A percentile compares a stretch with the other conserved stretches of the same genome.
Conservation (phyloP, 2,329 filamentous ascomycete genomes). For the Alternaria gaisen region DNA sequence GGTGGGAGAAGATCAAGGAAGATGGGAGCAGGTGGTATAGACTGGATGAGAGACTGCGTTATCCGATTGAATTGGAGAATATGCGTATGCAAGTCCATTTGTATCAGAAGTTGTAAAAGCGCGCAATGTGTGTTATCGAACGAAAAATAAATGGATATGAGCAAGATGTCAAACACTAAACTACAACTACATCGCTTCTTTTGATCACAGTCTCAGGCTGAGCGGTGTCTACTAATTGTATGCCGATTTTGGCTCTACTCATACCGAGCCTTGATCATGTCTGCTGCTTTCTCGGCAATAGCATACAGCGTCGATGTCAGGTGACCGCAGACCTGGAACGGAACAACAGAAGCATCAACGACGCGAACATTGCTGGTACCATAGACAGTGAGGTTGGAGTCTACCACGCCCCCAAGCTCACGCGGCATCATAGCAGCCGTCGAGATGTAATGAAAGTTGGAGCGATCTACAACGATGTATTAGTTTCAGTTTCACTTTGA, state of each 20-base stretch:
- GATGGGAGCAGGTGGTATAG: conserved; percentile 89
- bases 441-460: conserved; percentile 1
- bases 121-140: neutral
- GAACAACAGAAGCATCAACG: conserved; percentile 2
- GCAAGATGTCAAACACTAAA: too few relatives aligned
- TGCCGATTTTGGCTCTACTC: neutral
- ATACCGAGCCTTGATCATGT: conserved; percentile 2
- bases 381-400: conserved; percentile 1
- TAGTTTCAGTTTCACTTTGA: neutral
- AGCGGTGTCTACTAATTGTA: neutral
- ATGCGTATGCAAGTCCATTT: conserved; percentile 95
- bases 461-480: neutral
- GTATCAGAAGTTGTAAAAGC: conserved; percentile 58
- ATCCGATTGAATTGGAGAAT: conserved; percentile 88
- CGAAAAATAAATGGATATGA: neutral
- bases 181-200: neutral
- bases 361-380: conserved; percentile 5
- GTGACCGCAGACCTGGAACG: conserved; percentile 3
- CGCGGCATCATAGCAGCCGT: conserved; percentile 3
- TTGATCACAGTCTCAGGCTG: neutral
- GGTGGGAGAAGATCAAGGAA: conserved; percentile 78
- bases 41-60: conserved; percentile 68
- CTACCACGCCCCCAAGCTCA: conserved; percentile 3
- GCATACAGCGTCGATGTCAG: conserved; percentile 3
- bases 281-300: conserved; percentile 3